A percentile compares a stretch with the other conserved stretches of the same genome.
phyloP scores from a whole-genome alignment of 2,329 filamentous ascomycete species.

The Podosphaera xanthii region DNA sequence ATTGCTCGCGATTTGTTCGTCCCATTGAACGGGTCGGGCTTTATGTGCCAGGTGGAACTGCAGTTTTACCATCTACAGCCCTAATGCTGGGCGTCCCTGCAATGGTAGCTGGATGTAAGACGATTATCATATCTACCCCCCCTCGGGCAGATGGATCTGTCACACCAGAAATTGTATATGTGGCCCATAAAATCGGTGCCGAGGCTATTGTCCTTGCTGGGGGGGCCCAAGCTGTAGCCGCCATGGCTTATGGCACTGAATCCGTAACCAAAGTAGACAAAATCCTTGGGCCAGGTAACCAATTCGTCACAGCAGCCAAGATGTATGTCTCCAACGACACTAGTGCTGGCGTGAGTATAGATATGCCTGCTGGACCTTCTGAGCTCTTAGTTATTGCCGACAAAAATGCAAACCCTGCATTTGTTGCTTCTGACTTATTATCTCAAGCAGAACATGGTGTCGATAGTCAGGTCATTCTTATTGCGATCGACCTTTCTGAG shows the following conservation, averaged over 20 bases:
- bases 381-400: constrained; percentile 95
- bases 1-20: constrained; percentile 78
- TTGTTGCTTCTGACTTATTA: constrained; percentile 83
- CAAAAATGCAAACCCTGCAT: constrained; percentile 66
- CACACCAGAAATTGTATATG: constrained; percentile 92
- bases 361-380: constrained; percentile 93
- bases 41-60: constrained; percentile 88
- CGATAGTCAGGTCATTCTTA: constrained; percentile 82
- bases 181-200: constrained; percentile 87
- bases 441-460: constrained; percentile 94
- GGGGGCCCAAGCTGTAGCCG: constrained; percentile 84
- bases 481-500: constrained; percentile 61
- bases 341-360: constrained; percentile 81
- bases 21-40: constrained; percentile 91
- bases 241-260: constrained; percentile 92
- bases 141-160: constrained; percentile 74
- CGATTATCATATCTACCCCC: constrained; percentile 80
- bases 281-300: constrained; percentile 91
- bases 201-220: constrained; percentile 91
- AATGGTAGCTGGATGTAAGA: constrained; percentile 90
- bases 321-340: constrained; percentile 98
- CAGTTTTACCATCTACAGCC: constrained; percentile 87
- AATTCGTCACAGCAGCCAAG: constrained; percentile 95
- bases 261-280: constrained; percentile 94
- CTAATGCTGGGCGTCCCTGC: constrained; percentile 96